These are phyloP conservation scores for Pichia terricola DNA, from an alignment of 1,139 yeast species.

Conservation along the genomic window DNA sequence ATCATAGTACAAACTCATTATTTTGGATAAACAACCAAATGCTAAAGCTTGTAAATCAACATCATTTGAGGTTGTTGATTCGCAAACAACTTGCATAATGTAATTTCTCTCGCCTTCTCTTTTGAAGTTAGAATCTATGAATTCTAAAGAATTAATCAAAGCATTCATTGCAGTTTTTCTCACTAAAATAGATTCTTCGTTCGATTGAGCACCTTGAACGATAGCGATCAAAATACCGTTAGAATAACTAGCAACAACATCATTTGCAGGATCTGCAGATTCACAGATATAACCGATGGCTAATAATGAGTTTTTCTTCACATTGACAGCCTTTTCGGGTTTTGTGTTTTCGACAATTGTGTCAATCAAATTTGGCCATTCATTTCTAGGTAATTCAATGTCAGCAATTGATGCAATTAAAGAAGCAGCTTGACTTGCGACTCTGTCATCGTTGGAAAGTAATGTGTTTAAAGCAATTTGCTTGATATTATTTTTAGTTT, in stretches of 20 bases:
- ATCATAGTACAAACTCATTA: slow-evolving; percentile 81
- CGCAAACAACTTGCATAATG: slow-evolving; percentile 98
- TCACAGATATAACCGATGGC: slow-evolving; percentile 96
- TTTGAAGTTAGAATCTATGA: slow-evolving; percentile 79
- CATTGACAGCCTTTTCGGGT: slow-evolving; percentile 62
- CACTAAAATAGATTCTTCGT: slow-evolving; percentile 66
- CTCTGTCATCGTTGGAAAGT: slow-evolving; percentile 59
- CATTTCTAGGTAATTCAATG: slow-evolving; percentile 77
- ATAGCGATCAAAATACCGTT: slow-evolving; percentile 91
- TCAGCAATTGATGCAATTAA: slow-evolving; percentile 94
- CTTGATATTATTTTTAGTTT: slow-evolving; percentile 57
- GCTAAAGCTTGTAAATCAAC: slow-evolving; percentile 86
- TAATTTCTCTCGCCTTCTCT: slow-evolving; percentile 92
- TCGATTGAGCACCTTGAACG: slow-evolving; percentile 87
- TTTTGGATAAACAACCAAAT: slow-evolving; percentile 88
- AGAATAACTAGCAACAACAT: slow-evolving; percentile 72
- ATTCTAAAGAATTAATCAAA: slow-evolving; percentile 81
- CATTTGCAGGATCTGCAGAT: slow-evolving; percentile 78
- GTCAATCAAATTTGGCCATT: slow-evolving; percentile 83
- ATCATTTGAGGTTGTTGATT: slow-evolving; percentile 87
- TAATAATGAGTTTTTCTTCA: slow-evolving; percentile 78
- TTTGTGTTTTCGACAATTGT: slow-evolving; percentile 79
- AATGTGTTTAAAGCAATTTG: slow-evolving; percentile 56
- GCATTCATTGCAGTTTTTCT: slow-evolving; percentile 89
- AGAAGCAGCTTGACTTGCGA: slow-evolving; percentile 87